phyloP scores from a whole-genome alignment of 2,329 filamentous ascomycete genomes.

The Tolypocladium paradoxum region DNA sequence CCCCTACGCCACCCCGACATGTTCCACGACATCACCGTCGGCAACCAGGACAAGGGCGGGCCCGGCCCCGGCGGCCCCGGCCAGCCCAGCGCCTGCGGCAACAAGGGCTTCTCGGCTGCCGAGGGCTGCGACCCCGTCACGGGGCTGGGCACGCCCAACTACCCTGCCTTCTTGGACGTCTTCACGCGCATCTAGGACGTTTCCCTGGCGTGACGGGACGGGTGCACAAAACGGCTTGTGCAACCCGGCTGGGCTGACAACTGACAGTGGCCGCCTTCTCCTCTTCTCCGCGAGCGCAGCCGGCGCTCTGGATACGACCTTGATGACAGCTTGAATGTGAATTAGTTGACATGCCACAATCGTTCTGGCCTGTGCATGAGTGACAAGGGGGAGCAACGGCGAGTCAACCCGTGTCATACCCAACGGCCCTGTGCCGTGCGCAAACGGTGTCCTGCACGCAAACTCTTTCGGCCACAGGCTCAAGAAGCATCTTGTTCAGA shows the following conservation, averaged over 20 bases:
- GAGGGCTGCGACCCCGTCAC: conserved; percentile 10
- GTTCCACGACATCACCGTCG: conserved; percentile 8
- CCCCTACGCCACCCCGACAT: conserved; percentile 5
- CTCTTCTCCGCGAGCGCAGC: background rate
- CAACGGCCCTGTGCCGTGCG: background rate
- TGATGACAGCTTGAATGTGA: background rate
- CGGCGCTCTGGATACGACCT: background rate
- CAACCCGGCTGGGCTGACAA: background rate
- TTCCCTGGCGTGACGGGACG: background rate
- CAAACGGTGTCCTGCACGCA: background rate
- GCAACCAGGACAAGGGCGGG: conserved; percentile 9
- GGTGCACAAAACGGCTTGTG: background rate
- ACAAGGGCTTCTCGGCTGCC: conserved; percentile 9
- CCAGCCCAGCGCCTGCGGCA: conserved; percentile 7
- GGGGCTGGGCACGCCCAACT: conserved; percentile 10
- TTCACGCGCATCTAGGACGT: conserved; percentile 14
- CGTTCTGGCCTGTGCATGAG: too few species aligned
- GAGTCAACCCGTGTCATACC: background rate
- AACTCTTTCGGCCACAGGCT: background rate
- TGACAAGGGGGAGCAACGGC: too few species aligned
- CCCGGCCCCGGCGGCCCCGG: conserved; percentile 1
- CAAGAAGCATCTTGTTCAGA: background rate
- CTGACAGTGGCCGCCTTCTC: background rate
- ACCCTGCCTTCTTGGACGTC: conserved; percentile 27
- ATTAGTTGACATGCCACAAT: background rate